A percentile compares a stretch with the other conserved stretches of the same genome.
These are phyloP conservation scores for Melocanna baccifera DNA, from an alignment of 176 grass and related monocot species.

Conservation along the genomic window DNA sequence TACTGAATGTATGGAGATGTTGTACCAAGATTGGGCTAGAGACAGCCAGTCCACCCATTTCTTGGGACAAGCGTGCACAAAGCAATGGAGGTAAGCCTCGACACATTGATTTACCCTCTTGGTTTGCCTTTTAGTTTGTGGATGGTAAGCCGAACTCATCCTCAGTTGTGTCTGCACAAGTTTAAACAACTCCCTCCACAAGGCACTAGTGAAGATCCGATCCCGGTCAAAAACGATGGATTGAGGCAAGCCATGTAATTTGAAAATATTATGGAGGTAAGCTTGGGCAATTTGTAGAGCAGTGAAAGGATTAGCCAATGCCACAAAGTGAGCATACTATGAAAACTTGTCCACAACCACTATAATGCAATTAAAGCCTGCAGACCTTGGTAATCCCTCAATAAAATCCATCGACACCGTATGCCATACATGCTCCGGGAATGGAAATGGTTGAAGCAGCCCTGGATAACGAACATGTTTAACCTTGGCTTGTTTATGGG, in stretches of 20 bases:
- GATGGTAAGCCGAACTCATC: background rate
- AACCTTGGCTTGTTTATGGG: too few species aligned
- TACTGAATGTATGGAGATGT: too few species aligned
- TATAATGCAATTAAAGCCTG: background rate
- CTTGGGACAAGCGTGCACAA: too few species aligned
- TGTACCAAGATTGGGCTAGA: too few species aligned
- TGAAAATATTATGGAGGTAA: background rate
- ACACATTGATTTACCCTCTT: background rate
- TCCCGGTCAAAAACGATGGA: background rate
- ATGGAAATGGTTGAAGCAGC: too few species aligned
- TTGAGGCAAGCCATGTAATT: background rate
- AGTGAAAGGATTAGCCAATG: background rate
- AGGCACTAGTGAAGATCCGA: background rate
- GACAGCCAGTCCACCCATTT: too few species aligned
- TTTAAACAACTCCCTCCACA: background rate
- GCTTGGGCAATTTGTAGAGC: background rate
- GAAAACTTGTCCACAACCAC: background rate
- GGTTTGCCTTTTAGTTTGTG: too few species aligned
- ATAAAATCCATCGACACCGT: background rate
- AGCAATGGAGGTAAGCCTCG: too few species aligned
- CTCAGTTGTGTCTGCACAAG: background rate
- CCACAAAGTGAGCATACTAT: background rate
- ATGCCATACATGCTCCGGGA: background rate
- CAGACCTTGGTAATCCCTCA: background rate
- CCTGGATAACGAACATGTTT: too few species aligned